These are phyloP conservation scores for Gautieria morchelliformis DNA, from an alignment of 768 basidiomycete species.

Conservation along the genomic window DNA sequence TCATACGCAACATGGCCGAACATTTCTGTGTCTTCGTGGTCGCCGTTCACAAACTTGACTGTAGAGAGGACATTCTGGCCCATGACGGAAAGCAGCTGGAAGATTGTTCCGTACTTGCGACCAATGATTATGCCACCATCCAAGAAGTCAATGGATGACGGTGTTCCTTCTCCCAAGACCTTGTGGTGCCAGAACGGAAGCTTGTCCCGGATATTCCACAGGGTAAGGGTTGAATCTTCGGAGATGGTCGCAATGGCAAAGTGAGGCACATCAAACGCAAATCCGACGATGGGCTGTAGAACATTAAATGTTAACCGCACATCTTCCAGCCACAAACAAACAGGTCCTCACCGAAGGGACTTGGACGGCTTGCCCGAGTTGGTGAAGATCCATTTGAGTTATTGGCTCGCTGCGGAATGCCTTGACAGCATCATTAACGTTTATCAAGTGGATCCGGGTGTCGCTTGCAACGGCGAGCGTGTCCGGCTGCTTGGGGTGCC, in stretches of 20 bases:
- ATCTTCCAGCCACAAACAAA: background rate
- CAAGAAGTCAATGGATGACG: conserved; percentile 77
- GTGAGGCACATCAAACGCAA: conserved; percentile 76
- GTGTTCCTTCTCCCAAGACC: conserved; percentile 69
- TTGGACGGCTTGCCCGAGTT: conserved; percentile 57
- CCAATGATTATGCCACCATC: conserved; percentile 82
- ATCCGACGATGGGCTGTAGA: conserved; percentile 66
- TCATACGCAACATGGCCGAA: conserved; percentile 85
- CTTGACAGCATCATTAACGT: conserved; percentile 53
- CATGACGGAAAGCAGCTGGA: conserved; percentile 73
- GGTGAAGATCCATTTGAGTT: conserved; percentile 57
- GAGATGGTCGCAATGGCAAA: conserved; percentile 74
- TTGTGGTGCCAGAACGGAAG: conserved; percentile 67
- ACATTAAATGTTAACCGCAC: background rate
- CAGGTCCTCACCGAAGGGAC: conserved; percentile 53
- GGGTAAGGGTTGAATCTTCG: conserved; percentile 69
- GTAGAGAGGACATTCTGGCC: conserved; percentile 68
- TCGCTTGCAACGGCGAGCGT: conserved; percentile 78
- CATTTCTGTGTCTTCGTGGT: conserved; percentile 71
- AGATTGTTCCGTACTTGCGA: conserved; percentile 73
- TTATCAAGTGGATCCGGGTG: conserved; percentile 65
- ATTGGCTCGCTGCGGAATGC: conserved; percentile 56
- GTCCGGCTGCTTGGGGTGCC: conserved; percentile 78
- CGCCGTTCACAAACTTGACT: conserved; percentile 65
- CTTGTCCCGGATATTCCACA: conserved; percentile 76